Evolutionary conservation across 1,284 basidiomycete species (phyloP).

Genomic region (Heterobasidion irregulare): DNA sequence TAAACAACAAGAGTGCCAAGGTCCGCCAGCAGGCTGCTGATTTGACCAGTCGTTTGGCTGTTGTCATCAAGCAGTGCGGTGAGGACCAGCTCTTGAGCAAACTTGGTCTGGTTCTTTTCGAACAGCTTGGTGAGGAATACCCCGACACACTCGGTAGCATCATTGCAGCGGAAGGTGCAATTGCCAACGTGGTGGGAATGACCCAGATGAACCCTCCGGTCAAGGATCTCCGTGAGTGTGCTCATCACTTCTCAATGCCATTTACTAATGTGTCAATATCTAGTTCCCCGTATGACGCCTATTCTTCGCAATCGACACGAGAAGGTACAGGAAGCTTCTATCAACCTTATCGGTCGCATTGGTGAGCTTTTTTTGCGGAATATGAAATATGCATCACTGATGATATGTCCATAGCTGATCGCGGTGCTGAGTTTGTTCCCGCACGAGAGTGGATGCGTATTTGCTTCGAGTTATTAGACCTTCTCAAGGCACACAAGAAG

Average conservation of each 20-base stretch:
- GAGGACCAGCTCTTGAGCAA: slow-evolving; percentile 96
- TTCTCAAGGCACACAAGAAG: slow-evolving; percentile 99
- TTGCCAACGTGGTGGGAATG: slow-evolving; percentile 99
- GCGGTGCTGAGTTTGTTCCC: slow-evolving; percentile 96
- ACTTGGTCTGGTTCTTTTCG: slow-evolving; percentile 94
- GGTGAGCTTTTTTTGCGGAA: slow-evolving; percentile 34
- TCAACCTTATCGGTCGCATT: slow-evolving; percentile 98
- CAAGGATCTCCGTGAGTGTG: slow-evolving; percentile 85
- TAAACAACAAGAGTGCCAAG: slow-evolving; percentile 99
- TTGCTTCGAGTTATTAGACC: slow-evolving; percentile 95
- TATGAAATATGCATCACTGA: background rate
- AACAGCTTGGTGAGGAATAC: slow-evolving; percentile 99
- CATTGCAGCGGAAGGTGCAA: slow-evolving; percentile 96
- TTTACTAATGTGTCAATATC: slow-evolving; percentile 10
- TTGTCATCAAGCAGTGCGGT: slow-evolving; percentile 98
- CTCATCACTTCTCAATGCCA: slow-evolving; percentile 3
- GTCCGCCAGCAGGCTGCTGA: slow-evolving; percentile 99
- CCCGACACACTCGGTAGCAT: slow-evolving; percentile 98
- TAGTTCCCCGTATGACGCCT: slow-evolving; percentile 98
- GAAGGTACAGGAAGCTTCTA: slow-evolving; percentile 99
- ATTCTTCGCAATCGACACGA: slow-evolving; percentile 98
- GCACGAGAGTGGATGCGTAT: slow-evolving; percentile 99
- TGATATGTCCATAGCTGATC: slow-evolving; percentile 63
- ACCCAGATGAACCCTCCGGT: slow-evolving; percentile 99
- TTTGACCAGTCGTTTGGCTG: slow-evolving; percentile 87